Evolutionary conservation across 805 yeast species (phyloP).

Genomic region (Kluyveromyces nonfermentans): DNA sequence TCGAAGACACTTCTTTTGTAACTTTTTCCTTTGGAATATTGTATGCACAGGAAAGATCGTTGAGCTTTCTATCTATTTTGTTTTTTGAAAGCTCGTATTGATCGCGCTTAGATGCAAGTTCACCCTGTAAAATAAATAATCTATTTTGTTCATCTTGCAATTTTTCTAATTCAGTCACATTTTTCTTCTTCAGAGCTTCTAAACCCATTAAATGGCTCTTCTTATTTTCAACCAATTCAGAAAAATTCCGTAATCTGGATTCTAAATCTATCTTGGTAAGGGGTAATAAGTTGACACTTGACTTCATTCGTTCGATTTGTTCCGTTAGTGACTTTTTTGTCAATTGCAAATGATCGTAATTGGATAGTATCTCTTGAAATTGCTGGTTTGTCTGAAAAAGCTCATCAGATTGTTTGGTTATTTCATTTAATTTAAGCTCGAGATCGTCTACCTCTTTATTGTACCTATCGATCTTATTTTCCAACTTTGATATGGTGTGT

Average conservation of each 20-base stretch:
- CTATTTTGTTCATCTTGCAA: constrained; percentile 30
- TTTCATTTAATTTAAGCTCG: constrained; percentile 39
- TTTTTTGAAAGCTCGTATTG: constrained; percentile 17
- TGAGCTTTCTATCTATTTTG: constrained; percentile 8
- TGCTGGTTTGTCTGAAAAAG: constrained; percentile 73
- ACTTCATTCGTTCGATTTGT: constrained; percentile 41
- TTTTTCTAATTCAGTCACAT: constrained; percentile 18
- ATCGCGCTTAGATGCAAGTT: constrained; percentile 36
- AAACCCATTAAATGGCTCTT: constrained; percentile 20
- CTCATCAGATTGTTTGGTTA: constrained; percentile 49
- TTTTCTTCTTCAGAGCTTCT: constrained; percentile 15
- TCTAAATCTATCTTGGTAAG: constrained; percentile 32
- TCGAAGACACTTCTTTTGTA: not conserved
- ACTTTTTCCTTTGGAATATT: not conserved
- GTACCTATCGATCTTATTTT: constrained; percentile 36
- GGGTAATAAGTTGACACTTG: constrained; percentile 17
- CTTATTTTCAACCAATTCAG: constrained; percentile 22
- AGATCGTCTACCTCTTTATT: constrained; percentile 41
- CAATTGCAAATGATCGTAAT: constrained; percentile 47
- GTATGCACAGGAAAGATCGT: not conserved
- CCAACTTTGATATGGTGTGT: constrained; percentile 37
- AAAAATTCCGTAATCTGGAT: constrained; percentile 35
- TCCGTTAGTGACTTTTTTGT: constrained; percentile 37
- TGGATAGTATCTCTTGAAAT: constrained; percentile 62
- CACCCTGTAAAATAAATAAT: constrained; percentile 45